phyloP scores from a whole-genome alignment of 495 filamentous ascomycete genomes.

The Penicillium pulvis region DNA sequence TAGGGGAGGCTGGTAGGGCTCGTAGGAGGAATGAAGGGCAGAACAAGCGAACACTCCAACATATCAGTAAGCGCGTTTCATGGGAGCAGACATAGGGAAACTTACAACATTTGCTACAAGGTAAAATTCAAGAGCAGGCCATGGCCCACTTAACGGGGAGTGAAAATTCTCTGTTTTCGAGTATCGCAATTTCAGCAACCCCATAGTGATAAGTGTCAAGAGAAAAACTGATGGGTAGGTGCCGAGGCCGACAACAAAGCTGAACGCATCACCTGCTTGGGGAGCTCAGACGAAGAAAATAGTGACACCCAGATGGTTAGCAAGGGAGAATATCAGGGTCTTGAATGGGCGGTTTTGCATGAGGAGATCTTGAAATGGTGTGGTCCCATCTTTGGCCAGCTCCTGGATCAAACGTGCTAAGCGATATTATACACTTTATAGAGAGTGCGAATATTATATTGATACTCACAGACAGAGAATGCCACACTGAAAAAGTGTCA shows the following conservation, averaged over 20 bases:
- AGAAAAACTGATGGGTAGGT: conserved; percentile 50
- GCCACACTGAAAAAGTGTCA: conserved; percentile 66
- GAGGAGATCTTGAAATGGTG: conserved; percentile 62
- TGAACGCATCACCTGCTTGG: conserved; percentile 61
- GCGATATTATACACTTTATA: neutral
- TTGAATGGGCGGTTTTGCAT: conserved; percentile 67
- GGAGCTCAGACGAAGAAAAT: conserved; percentile 62
- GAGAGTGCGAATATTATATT: neutral
- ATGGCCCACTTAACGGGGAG: conserved; percentile 25
- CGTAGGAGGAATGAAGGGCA: conserved; percentile 42
- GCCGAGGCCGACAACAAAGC: conserved; percentile 66
- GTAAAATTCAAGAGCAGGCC: conserved; percentile 27
- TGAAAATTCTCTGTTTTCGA: conserved; percentile 7
- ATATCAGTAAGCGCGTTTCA: neutral
- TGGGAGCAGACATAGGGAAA: neutral
- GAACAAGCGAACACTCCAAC: conserved; percentile 33
- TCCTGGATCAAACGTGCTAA: conserved; percentile 65
- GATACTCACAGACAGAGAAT: conserved; percentile 28
- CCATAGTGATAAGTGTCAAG: conserved; percentile 22
- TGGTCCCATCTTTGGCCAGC: conserved; percentile 65
- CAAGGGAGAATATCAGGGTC: conserved; percentile 59
- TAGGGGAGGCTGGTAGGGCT: conserved; percentile 29
- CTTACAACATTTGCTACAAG: conserved; percentile 28
- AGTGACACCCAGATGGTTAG: conserved; percentile 63
- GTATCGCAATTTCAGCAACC: conserved; percentile 28